A percentile compares a stretch with the other conserved stretches of the same genome.
Evolutionary conservation across 208 protist species (phyloP).

Genomic region (Trypanosoma caninum): DNA sequence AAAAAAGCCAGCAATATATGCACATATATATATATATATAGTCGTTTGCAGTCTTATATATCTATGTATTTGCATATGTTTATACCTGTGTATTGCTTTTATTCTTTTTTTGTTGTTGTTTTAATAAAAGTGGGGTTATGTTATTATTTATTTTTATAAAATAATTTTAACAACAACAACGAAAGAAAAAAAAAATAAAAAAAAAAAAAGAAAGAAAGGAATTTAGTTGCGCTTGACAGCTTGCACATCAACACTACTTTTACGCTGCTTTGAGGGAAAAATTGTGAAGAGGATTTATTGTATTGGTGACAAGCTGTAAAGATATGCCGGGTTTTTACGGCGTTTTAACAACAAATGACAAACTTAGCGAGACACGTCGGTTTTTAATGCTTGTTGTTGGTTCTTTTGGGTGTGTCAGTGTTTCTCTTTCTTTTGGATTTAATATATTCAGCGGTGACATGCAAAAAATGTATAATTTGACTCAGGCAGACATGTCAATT

Average conservation of each 20-base stretch:
- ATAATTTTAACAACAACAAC: slow-evolving; percentile 2
- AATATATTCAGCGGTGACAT: slow-evolving; percentile 74
- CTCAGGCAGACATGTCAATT: slow-evolving; percentile 64
- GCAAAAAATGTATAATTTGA: slow-evolving; percentile 60
- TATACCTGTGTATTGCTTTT: slow-evolving; percentile 8
- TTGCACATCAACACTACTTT: too few species aligned
- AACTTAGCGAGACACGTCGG: slow-evolving; percentile 36
- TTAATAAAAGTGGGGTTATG: background rate
- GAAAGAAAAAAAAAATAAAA: slow-evolving; percentile 21
- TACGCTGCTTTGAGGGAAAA: too few species aligned
- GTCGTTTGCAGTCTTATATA: too few species aligned
- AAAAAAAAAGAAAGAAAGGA: slow-evolving; percentile 12
- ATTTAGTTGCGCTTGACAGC: too few species aligned
- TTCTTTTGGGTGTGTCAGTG: slow-evolving; percentile 55
- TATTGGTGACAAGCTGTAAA: too few species aligned
- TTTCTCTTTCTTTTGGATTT: slow-evolving; percentile 69
- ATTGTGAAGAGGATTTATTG: too few species aligned
- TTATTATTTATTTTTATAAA: slow-evolving; percentile 10
- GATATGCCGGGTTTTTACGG: background rate
- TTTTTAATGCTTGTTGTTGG: slow-evolving; percentile 37
- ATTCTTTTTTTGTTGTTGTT: slow-evolving; percentile 5
- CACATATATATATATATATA: too few species aligned
- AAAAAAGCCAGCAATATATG: too few species aligned
- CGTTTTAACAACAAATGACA: background rate
- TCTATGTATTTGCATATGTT: too few species aligned